Conservation (phyloP, 2,329 filamentous ascomycete genomes). For the Fusarium sp. region DNA sequence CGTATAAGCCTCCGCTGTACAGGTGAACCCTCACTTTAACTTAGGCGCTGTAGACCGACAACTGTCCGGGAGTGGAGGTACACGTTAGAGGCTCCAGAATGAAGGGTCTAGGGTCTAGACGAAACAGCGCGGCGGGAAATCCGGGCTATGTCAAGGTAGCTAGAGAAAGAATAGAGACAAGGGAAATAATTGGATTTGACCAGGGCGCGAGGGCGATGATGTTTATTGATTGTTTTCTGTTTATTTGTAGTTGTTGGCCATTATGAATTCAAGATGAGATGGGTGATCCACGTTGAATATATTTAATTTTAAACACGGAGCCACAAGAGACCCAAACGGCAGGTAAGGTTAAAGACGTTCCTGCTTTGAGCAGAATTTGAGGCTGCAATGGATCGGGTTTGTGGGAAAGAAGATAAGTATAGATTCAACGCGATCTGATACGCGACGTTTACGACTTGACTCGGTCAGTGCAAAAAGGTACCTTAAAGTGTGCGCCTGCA, state of each 20-base stretch:
- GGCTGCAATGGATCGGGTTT: slow-evolving; percentile 18
- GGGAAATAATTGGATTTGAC: slow-evolving; percentile 30
- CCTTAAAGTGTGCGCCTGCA: slow-evolving; percentile 20
- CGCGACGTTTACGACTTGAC: slow-evolving; percentile 27
- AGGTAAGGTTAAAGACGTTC: neutral
- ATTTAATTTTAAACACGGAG: neutral
- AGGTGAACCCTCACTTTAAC: slow-evolving; percentile 21
- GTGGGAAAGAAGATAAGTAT: neutral
- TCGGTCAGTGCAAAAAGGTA: slow-evolving; percentile 24
- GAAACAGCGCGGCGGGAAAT: slow-evolving; percentile 39
- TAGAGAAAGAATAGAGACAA: slow-evolving; percentile 15
- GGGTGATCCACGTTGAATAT: neutral
- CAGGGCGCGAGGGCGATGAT: slow-evolving; percentile 15
- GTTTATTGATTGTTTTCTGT: slow-evolving; percentile 30
- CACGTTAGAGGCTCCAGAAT: slow-evolving; percentile 9
- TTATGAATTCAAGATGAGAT: neutral
- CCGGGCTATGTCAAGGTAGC: slow-evolving; percentile 35
- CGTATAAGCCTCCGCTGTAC: slow-evolving; percentile 23
- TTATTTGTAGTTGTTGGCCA: slow-evolving; percentile 17
- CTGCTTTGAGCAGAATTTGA: slow-evolving; percentile 5
- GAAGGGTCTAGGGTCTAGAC: slow-evolving; percentile 37
- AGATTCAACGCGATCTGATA: slow-evolving; percentile 34
- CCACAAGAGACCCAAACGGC: neutral
- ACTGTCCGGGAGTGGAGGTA: slow-evolving; percentile 22
- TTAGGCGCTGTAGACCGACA: slow-evolving; percentile 28